A percentile compares a stretch with the other conserved stretches of the same genome.
Conservation (phyloP, 2,329 filamentous ascomycete species). For the Tolypocladium tundrense region DNA sequence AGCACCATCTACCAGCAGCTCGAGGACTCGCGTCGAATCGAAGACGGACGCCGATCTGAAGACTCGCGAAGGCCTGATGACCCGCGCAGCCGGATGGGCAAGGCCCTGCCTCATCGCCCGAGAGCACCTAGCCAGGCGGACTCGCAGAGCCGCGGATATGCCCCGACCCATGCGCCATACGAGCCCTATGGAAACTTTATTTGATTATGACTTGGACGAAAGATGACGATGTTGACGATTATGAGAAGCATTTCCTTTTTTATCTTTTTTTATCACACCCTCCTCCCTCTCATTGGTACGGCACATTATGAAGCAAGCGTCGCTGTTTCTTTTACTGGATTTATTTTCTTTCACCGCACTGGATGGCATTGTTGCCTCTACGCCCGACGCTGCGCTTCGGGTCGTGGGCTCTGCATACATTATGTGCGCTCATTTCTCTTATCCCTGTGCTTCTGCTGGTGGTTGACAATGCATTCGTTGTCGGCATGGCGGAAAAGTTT, state of each 20-base stretch:
- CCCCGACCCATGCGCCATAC: slow-evolving; percentile 15
- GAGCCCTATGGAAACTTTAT: slow-evolving; percentile 20
- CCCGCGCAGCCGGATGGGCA: slow-evolving; percentile 29
- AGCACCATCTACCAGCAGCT: slow-evolving; percentile 35
- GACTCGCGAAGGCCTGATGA: slow-evolving; percentile 35
- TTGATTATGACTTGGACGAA: slow-evolving; percentile 19
- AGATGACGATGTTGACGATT: slow-evolving; percentile 16
- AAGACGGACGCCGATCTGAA: slow-evolving; percentile 2
- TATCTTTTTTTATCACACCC: slow-evolving; percentile 7
- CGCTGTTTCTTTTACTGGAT: slow-evolving; percentile 7
- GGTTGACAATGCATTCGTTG: slow-evolving; percentile 12
- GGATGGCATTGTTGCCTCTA: slow-evolving; percentile 1
- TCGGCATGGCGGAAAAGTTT: slow-evolving; percentile 15
- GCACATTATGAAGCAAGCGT: slow-evolving; percentile 9
- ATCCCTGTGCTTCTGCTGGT: slow-evolving; percentile 13
- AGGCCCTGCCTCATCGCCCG: slow-evolving; percentile 29
- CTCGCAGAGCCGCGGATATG: slow-evolving; percentile 27
- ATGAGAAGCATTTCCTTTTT: slow-evolving; percentile 13
- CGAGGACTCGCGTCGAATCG: slow-evolving; percentile 29
- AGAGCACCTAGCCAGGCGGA: slow-evolving; percentile 41
- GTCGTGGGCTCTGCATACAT: background rate
- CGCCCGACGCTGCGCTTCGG: slow-evolving; percentile 10
- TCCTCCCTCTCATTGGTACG: background rate
- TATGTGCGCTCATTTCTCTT: slow-evolving; percentile 2
- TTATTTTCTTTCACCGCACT: slow-evolving; percentile 13